Percentiles rank a stretch among this genome's conserved stretches.
Conservation (phyloP, 495 filamentous ascomycete genomes). For the Aspergillus baeticus region DNA sequence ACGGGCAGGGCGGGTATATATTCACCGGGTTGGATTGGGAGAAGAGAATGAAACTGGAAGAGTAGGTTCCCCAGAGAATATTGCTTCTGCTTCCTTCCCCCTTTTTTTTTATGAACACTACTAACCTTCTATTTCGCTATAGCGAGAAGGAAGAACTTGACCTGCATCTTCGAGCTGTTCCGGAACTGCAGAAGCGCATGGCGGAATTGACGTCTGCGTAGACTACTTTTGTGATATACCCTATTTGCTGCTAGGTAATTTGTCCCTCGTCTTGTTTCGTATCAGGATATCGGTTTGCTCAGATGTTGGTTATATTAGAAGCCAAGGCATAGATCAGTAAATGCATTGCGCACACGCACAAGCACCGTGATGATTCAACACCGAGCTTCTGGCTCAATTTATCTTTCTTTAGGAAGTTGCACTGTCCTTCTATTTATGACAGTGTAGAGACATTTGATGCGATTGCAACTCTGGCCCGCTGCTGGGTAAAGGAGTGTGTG, state of each 20-base stretch:
- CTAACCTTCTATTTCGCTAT: constrained; percentile 15
- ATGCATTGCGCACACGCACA: too few species aligned
- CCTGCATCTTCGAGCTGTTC: constrained; percentile 74
- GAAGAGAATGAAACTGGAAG: constrained; percentile 78
- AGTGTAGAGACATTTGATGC: too few species aligned
- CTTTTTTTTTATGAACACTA: neutral
- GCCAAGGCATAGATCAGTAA: too few species aligned
- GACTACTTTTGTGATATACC: neutral
- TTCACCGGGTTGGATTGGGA: constrained; percentile 93
- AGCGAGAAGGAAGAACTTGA: constrained; percentile 95
- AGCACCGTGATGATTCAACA: too few species aligned
- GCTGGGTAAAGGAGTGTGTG: too few species aligned
- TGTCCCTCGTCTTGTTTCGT: neutral
- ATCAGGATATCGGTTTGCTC: too few species aligned
- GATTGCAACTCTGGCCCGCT: too few species aligned
- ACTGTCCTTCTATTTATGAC: too few species aligned
- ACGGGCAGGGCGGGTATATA: constrained; percentile 87
- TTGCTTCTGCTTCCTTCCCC: too few species aligned
- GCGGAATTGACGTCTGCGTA: constrained; percentile 58
- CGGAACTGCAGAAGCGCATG: constrained; percentile 83
- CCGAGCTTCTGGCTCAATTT: too few species aligned
- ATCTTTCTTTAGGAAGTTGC: too few species aligned
- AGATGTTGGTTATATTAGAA: too few species aligned
- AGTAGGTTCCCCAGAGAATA: constrained; percentile 57
- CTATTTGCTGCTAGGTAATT: neutral